These are phyloP conservation scores for Penicillium brevicompactum DNA, from an alignment of 2,329 filamentous ascomycete species.

Conservation along the genomic window DNA sequence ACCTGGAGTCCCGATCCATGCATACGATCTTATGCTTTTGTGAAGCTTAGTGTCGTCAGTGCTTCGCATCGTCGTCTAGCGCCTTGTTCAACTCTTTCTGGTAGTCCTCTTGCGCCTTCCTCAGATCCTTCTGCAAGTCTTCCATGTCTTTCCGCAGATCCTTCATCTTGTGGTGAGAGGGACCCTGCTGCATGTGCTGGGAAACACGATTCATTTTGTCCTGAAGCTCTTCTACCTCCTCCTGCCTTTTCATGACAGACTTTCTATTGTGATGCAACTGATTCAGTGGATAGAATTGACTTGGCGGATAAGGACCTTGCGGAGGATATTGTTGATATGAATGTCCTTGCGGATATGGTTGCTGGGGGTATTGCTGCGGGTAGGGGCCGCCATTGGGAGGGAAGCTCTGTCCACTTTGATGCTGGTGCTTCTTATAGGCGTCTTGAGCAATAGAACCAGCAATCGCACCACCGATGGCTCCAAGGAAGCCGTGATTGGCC, in stretches of 20 bases:
- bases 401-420: conserved; percentile 3
- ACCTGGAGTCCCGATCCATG: too few species aligned
- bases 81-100: conserved; percentile 14
- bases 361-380: background rate
- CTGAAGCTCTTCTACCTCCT: conserved; percentile 13
- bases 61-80: conserved; percentile 8
- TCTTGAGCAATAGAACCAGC: conserved; percentile 50
- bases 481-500: conserved; percentile 51
- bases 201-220: background rate
- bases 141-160: conserved; percentile 15
- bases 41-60: conserved; percentile 6
- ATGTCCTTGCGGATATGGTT: conserved; percentile 3
- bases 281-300: conserved; percentile 15
- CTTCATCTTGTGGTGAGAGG: conserved; percentile 15
- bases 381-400: conserved; percentile 5
- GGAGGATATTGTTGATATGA: conserved; percentile 15
- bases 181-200: background rate
- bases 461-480: conserved; percentile 51
- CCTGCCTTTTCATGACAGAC: conserved; percentile 13
- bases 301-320: conserved; percentile 6
- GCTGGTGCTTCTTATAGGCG: conserved; percentile 43
- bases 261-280: conserved; percentile 14
- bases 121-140: conserved; percentile 13
- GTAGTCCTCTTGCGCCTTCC: conserved; percentile 13
- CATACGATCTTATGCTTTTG: background rate